Percentiles rank a stretch among this genome's conserved stretches.
These are phyloP conservation scores for Pythium coloratum DNA, from an alignment of 352 stramenopile species.

Conservation along the genomic window DNA sequence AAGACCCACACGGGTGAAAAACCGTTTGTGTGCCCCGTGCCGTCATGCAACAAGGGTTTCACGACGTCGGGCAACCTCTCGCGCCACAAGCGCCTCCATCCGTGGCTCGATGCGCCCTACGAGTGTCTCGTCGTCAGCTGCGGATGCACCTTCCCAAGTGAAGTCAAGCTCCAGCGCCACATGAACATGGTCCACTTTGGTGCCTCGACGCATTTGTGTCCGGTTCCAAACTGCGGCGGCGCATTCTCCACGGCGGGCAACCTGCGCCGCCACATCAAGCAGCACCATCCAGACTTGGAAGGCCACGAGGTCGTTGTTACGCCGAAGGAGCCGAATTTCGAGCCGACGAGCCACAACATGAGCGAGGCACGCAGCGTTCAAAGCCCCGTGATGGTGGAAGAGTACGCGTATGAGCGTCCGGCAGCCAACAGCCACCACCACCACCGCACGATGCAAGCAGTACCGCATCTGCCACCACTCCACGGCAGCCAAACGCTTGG, in stretches of 20 bases:
- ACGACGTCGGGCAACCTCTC: constrained; percentile 74
- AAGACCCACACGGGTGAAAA: constrained; percentile 80
- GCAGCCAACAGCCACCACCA: background rate
- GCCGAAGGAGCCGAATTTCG: background rate
- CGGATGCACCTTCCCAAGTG: constrained; percentile 51
- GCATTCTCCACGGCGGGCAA: constrained; percentile 20
- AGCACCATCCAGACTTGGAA: constrained; percentile 31
- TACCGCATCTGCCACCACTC: background rate
- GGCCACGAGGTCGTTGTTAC: background rate
- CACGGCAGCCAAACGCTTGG: background rate
- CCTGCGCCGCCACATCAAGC: constrained; percentile 56
- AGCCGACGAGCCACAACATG: background rate
- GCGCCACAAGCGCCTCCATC: constrained; percentile 48
- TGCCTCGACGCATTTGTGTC: constrained; percentile 40
- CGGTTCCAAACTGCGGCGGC: constrained; percentile 47
- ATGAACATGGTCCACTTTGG: constrained; percentile 70
- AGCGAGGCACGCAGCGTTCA: background rate
- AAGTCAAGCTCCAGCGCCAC: constrained; percentile 69
- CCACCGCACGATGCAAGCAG: background rate
- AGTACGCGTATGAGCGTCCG: background rate
- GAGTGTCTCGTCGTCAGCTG: constrained; percentile 28
- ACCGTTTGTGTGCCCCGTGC: constrained; percentile 33
- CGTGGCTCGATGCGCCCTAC: constrained; percentile 33
- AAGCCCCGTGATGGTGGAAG: background rate
- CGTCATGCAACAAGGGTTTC: constrained; percentile 63